Conservation (phyloP, 2,329 filamentous ascomycete genomes). For the Fusarium buharicum region DNA sequence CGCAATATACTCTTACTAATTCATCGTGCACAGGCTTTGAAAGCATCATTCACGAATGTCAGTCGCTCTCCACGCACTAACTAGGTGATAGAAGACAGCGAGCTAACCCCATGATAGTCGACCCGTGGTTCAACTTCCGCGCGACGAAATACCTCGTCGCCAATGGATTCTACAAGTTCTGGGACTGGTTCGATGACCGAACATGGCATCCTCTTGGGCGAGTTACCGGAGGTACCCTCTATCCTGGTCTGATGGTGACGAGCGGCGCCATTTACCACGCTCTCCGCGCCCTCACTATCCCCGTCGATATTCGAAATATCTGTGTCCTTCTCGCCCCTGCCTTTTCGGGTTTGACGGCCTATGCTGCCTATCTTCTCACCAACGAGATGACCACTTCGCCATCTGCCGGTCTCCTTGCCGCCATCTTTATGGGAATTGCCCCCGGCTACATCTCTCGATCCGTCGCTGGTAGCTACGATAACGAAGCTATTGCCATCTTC, state of each 20-base stretch:
- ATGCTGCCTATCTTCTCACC: conserved; percentile 93
- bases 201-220: conserved; percentile 99
- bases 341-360: conserved; percentile 93
- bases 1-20: conserved; percentile 47
- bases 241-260: conserved; percentile 98
- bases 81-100: conserved; percentile 6
- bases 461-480: conserved; percentile 98
- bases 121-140: conserved; percentile 99
- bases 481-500: conserved; percentile 99
- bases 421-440: conserved; percentile 95
- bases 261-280: conserved; percentile 96
- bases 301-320: conserved; percentile 98
- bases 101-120: conserved; percentile 70
- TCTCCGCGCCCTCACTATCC: conserved; percentile 86
- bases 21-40: conserved; percentile 77
- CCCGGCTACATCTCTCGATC: conserved; percentile 98
- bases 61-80: conserved; percentile 55
- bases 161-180: conserved; percentile 98
- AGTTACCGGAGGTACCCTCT: conserved; percentile 98
- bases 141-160: conserved; percentile 97
- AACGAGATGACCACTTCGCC: conserved; percentile 97
- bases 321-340: conserved; percentile 95
- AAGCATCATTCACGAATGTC: conserved; percentile 99
- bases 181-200: conserved; percentile 99
- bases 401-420: conserved; percentile 93